These are phyloP conservation scores for Nakazawaea sp. DNA, from an alignment of 805 yeast genomes.

Conservation along the genomic window DNA sequence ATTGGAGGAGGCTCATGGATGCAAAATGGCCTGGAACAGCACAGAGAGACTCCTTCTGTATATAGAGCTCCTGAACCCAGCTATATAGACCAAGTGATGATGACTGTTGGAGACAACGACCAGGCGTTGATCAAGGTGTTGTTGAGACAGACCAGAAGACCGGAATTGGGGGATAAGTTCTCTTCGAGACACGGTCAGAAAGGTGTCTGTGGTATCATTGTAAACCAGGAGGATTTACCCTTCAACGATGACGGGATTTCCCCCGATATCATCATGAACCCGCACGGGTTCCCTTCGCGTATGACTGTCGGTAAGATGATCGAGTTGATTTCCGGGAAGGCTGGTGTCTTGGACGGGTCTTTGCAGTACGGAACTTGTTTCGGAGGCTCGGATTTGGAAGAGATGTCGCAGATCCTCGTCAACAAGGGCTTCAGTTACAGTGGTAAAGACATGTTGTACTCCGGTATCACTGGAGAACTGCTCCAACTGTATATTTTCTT, in stretches of 20 bases:
- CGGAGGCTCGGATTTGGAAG: slow-evolving; percentile 95
- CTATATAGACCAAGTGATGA: slow-evolving; percentile 95
- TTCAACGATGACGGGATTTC: slow-evolving; percentile 86
- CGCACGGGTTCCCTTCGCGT: slow-evolving; percentile 99
- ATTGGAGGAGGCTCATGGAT: slow-evolving; percentile 31
- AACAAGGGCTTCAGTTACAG: slow-evolving; percentile 91
- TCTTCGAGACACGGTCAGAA: slow-evolving; percentile 98
- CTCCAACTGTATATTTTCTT: slow-evolving; percentile 96
- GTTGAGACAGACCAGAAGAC: slow-evolving; percentile 91
- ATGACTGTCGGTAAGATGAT: slow-evolving; percentile 99
- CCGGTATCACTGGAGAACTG: slow-evolving; percentile 97
- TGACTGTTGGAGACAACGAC: slow-evolving; percentile 92
- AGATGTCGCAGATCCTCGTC: slow-evolving; percentile 85
- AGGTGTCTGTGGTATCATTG: slow-evolving; percentile 98
- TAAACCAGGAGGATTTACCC: slow-evolving; percentile 94
- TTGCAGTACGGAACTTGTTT: slow-evolving; percentile 97
- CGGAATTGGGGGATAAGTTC: slow-evolving; percentile 95
- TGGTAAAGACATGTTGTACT: slow-evolving; percentile 95
- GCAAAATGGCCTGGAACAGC: slow-evolving; percentile 42
- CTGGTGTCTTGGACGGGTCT: slow-evolving; percentile 89
- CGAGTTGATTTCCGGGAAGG: slow-evolving; percentile 93
- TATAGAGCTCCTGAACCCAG: slow-evolving; percentile 96
- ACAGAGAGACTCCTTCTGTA: slow-evolving; percentile 84
- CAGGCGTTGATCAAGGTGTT: slow-evolving; percentile 91
- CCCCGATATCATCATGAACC: slow-evolving; percentile 97